Conservation (phyloP, 441 rosid species). For the Kokia cookei region DNA sequence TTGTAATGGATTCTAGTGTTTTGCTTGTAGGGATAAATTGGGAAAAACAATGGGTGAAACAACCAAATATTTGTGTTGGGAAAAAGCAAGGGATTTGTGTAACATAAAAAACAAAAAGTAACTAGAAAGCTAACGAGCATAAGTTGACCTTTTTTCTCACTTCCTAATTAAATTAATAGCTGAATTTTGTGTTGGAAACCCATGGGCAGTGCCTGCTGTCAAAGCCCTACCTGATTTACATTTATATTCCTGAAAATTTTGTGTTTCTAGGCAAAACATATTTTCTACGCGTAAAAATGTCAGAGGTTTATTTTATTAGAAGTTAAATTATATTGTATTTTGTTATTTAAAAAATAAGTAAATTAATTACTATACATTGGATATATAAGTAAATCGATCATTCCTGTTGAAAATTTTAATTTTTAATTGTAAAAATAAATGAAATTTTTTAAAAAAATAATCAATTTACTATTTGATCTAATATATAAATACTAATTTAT, state of each 20-base stretch:
- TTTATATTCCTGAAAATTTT: not conserved
- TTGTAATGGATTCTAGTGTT: constrained; percentile 14
- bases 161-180: not conserved
- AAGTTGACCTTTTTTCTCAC: not conserved
- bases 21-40: constrained; percentile 7
- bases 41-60: not conserved
- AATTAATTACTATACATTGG: no score
- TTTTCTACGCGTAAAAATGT: no score
- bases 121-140: constrained; percentile 17
- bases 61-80: constrained; percentile 31
- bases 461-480: no score
- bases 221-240: not conserved
- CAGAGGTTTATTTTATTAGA: no score
- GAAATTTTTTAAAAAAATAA: accelerated
- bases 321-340: no score
- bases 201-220: not conserved
- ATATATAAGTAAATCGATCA: no score
- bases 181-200: constrained; percentile 27
- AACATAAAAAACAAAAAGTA: constrained; percentile 12
- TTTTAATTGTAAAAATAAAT: accelerated
- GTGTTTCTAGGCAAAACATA: not conserved
- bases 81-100: constrained; percentile 19
- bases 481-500: no score
- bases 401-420: no score
- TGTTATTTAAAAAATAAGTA: no score